Conservation (phyloP, 2,329 filamentous ascomycete species). For the Gnomoniopsis sp. region DNA sequence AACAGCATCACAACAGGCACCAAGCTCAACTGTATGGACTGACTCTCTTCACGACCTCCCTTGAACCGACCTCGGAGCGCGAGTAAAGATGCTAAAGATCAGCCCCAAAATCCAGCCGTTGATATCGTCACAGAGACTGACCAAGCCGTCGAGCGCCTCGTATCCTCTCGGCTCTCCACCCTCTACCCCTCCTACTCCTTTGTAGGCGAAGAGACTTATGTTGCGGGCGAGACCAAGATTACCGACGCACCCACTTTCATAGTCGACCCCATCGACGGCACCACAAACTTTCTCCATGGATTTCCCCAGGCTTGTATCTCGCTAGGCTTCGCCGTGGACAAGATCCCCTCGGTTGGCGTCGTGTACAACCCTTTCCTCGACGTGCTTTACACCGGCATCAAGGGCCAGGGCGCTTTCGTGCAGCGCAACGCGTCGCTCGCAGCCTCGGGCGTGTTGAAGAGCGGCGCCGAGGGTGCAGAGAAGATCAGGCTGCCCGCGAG, state of each 20-base stretch:
- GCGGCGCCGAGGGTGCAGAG: constrained; percentile 12
- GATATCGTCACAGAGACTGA: constrained; percentile 69
- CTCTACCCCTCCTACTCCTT: constrained; percentile 59
- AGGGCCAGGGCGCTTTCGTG: constrained; percentile 63
- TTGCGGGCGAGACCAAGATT: constrained; percentile 58
- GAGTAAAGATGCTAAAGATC: neutral
- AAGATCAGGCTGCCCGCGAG: constrained; percentile 34
- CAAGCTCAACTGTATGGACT: constrained; percentile 61
- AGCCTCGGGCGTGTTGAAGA: constrained; percentile 27
- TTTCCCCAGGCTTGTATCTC: constrained; percentile 75
- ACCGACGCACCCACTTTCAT: constrained; percentile 71
- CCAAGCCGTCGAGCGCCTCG: constrained; percentile 61
- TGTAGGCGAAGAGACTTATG: constrained; percentile 76
- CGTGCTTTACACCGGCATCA: constrained; percentile 65
- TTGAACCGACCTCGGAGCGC: constrained; percentile 8
- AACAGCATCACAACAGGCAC: constrained; percentile 53
- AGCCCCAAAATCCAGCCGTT: constrained; percentile 43
- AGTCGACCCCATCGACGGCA: constrained; percentile 80
- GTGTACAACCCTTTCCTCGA: constrained; percentile 78
- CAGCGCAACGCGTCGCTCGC: constrained; percentile 41
- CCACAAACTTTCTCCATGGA: constrained; percentile 76
- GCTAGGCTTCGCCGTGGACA: constrained; percentile 65
- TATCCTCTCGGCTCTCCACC: constrained; percentile 47
- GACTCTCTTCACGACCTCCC: neutral
- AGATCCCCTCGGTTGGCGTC: constrained; percentile 64